Conservation (phyloP, 306 rosid species). For the Mimosa bimucronata region DNA sequence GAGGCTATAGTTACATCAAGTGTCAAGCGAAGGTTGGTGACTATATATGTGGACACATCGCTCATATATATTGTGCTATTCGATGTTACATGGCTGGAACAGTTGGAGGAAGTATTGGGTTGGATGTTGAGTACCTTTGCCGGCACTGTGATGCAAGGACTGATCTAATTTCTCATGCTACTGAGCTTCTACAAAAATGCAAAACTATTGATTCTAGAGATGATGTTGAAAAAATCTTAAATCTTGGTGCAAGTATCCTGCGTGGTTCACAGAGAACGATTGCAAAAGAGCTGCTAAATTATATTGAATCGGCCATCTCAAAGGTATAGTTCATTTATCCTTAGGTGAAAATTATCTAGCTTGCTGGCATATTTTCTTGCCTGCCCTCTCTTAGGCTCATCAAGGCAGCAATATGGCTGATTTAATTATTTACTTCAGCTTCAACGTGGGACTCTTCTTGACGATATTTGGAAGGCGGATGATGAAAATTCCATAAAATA, state of each 20-base stretch:
- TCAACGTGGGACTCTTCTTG: slow-evolving; percentile 52
- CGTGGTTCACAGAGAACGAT: slow-evolving; percentile 55
- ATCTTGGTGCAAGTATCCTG: slow-evolving; percentile 59
- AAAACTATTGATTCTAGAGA: slow-evolving; percentile 48
- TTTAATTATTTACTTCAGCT: slow-evolving; percentile 55
- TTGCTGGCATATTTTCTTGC: slow-evolving; percentile 14
- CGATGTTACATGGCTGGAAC: slow-evolving; percentile 25
- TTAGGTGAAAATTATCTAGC: slow-evolving; percentile 15
- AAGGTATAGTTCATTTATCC: slow-evolving; percentile 57
- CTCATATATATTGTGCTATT: slow-evolving; percentile 13
- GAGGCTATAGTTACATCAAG: slow-evolving; percentile 21
- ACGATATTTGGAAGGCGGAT: slow-evolving; percentile 55
- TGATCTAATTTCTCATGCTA: slow-evolving; percentile 10
- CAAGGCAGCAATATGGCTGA: slow-evolving; percentile 37
- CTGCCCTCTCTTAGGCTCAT: slow-evolving; percentile 32
- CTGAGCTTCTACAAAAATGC: slow-evolving; percentile 6
- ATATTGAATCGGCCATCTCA: slow-evolving; percentile 46
- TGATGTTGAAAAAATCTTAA: slow-evolving; percentile 51
- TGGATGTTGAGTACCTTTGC: slow-evolving; percentile 20
- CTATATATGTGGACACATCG: slow-evolving; percentile 16
- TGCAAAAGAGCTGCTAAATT: slow-evolving; percentile 56
- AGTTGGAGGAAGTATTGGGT: slow-evolving; percentile 14
- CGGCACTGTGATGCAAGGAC: slow-evolving; percentile 16
- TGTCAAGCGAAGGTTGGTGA: not conserved
- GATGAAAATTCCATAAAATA: slow-evolving; percentile 31